A percentile compares a stretch with the other conserved stretches of the same genome.
Conservation (phyloP, 179 eudicot genomes). For the Sideroxylon spinosum region DNA sequence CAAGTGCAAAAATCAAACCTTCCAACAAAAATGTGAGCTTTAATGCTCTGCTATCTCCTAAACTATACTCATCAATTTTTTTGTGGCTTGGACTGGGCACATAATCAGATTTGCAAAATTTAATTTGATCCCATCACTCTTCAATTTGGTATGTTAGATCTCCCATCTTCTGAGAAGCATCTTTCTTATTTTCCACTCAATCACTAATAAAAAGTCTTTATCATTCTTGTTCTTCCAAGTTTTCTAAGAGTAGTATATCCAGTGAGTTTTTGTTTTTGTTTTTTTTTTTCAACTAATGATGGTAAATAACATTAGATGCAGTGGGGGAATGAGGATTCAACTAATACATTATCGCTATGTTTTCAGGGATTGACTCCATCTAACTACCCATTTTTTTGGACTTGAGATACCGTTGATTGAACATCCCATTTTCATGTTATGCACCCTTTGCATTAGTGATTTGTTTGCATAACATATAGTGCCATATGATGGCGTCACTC, state of each 20-base stretch:
- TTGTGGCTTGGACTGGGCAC: too few species aligned
- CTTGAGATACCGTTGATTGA: background rate
- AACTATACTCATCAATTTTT: background rate
- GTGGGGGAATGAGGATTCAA: background rate
- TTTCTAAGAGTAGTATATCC: too few species aligned
- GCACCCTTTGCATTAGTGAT: background rate
- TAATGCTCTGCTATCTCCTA: background rate
- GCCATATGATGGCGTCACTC: background rate
- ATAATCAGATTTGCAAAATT: background rate
- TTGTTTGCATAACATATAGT: background rate
- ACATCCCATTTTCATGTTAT: constrained; percentile 2
- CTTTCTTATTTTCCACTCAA: background rate
- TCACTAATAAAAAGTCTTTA: background rate
- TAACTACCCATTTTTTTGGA: constrained; percentile 3
- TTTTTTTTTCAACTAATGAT: too few species aligned
- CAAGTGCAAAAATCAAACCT: background rate
- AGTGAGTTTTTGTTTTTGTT: too few species aligned
- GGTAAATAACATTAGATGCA: too few species aligned
- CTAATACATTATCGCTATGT: background rate
- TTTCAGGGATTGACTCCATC: background rate
- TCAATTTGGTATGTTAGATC: background rate
- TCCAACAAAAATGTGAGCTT: background rate
- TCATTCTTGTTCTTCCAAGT: background rate
- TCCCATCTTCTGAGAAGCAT: background rate
- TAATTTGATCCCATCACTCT: background rate